Conservation (phyloP, 495 filamentous ascomycete species). For the Sporormia fimetaria region DNA sequence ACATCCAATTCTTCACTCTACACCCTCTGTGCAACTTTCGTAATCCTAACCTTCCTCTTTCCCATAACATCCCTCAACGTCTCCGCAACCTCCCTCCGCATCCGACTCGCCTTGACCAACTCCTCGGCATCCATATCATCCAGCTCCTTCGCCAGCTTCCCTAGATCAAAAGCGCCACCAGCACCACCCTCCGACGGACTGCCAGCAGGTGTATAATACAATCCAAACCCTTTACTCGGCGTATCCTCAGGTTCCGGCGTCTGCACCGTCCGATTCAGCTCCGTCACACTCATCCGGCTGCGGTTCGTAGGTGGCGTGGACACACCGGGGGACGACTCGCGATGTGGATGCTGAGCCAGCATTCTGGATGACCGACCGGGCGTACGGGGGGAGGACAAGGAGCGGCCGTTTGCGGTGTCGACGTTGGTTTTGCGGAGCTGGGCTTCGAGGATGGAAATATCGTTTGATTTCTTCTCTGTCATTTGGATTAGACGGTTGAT, state of each 20-base stretch:
- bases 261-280: slow-evolving; percentile 33
- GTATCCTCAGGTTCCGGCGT: slow-evolving; percentile 27
- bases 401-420: background rate
- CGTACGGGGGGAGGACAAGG: slow-evolving; percentile 2
- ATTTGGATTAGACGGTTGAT: slow-evolving; percentile 87
- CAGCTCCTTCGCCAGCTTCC: slow-evolving; percentile 32
- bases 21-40: slow-evolving; percentile 5
- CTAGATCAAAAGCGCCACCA: slow-evolving; percentile 31
- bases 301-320: slow-evolving; percentile 43
- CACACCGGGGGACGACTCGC: slow-evolving; percentile 4
- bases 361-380: slow-evolving; percentile 8
- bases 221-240: slow-evolving; percentile 16
- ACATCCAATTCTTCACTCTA: too few species aligned
- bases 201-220: slow-evolving; percentile 33
- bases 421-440: slow-evolving; percentile 62
- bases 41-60: slow-evolving; percentile 12
- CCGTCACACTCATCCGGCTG: slow-evolving; percentile 27
- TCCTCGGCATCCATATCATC: slow-evolving; percentile 41
- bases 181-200: slow-evolving; percentile 27
- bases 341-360: slow-evolving; percentile 3
- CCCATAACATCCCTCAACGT: slow-evolving; percentile 35
- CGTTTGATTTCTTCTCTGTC: slow-evolving; percentile 74
- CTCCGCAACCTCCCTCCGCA: slow-evolving; percentile 46
- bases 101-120: too few species aligned
- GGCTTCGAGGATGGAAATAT: slow-evolving; percentile 78